Evolutionary conservation across 106 monocot species (phyloP).

Genomic region (Phalaenopsis equestris): DNA sequence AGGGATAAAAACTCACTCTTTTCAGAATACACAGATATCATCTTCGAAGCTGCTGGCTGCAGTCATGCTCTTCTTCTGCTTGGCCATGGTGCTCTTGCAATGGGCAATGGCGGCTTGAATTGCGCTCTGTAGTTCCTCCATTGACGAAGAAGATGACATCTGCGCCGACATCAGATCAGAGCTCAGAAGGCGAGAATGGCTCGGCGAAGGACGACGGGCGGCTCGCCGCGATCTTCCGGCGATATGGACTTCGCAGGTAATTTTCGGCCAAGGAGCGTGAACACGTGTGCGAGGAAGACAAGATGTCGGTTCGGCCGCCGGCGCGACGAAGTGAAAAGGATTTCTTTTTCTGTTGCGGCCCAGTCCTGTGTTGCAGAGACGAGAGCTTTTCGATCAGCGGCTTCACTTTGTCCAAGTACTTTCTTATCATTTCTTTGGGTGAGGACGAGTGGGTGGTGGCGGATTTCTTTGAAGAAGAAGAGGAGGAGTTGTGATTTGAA

Average conservation of each 20-base stretch:
- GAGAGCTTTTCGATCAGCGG: constrained; percentile 71
- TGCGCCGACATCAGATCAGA: not conserved
- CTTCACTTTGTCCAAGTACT: constrained; percentile 81
- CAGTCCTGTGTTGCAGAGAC: constrained; percentile 23
- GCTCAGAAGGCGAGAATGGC: constrained; percentile 60
- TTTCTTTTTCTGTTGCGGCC: constrained; percentile 33
- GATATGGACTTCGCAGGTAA: constrained; percentile 32
- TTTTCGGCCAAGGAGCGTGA: constrained; percentile 64
- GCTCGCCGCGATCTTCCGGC: constrained; percentile 42
- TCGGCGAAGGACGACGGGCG: constrained; percentile 92
- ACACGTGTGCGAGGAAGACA: constrained; percentile 10
- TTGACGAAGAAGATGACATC: constrained; percentile 35
- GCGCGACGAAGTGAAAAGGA: constrained; percentile 19
- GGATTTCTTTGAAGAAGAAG: constrained; percentile 12
- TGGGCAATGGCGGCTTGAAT: constrained; percentile 88
- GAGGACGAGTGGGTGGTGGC: constrained; percentile 9
- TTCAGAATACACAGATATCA: not conserved
- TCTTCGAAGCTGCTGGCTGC: not conserved
- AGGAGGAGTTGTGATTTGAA: not conserved
- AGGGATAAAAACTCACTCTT: not conserved
- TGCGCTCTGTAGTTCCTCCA: constrained; percentile 92
- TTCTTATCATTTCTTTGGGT: constrained; percentile 72
- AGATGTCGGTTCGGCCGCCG: constrained; percentile 2
- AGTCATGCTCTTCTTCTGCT: not conserved
- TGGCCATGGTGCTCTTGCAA: constrained; percentile 69